A percentile compares a stretch with the other conserved stretches of the same genome.
phyloP scores from a whole-genome alignment of 306 rosid genomes.

The Canavalia gladiata region DNA sequence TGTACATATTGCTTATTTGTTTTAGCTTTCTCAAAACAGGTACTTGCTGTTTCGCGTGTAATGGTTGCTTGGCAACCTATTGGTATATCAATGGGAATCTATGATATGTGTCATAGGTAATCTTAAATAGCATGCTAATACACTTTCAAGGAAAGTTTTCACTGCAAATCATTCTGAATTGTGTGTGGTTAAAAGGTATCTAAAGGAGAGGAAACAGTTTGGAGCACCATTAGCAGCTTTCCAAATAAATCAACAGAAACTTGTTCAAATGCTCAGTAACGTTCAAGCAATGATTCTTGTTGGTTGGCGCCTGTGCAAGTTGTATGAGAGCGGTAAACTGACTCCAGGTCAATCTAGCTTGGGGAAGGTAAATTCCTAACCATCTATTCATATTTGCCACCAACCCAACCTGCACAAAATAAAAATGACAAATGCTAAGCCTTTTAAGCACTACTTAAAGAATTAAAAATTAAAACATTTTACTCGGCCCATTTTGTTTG shows the following conservation, averaged over 20 bases:
- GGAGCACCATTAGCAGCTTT: constrained; percentile 95
- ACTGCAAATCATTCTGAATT: constrained; percentile 45
- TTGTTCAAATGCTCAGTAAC: constrained; percentile 84
- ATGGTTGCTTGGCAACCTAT: constrained; percentile 96
- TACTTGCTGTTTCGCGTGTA: constrained; percentile 93
- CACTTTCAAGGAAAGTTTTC: constrained; percentile 34
- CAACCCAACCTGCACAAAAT: not conserved
- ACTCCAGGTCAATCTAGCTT: constrained; percentile 91
- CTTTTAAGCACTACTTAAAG: too few species aligned
- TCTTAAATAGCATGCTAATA: constrained; percentile 7
- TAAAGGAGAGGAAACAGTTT: constrained; percentile 93
- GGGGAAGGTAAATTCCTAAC: constrained; percentile 70
- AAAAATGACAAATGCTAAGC: not conserved
- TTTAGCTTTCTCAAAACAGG: constrained; percentile 60
- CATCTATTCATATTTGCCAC: too few species aligned
- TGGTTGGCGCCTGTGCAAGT: constrained; percentile 97
- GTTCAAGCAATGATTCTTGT: constrained; percentile 92
- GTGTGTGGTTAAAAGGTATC: constrained; percentile 64
- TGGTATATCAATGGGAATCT: constrained; percentile 92
- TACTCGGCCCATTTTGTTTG: too few species aligned
- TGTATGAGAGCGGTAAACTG: constrained; percentile 82
- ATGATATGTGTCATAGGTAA: constrained; percentile 94
- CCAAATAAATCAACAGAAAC: constrained; percentile 88
- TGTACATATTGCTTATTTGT: constrained; percentile 31
- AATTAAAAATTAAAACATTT: too few species aligned